Conservation (phyloP, 1,284 basidiomycete genomes). For the Sanghuangporus weigelae region DNA sequence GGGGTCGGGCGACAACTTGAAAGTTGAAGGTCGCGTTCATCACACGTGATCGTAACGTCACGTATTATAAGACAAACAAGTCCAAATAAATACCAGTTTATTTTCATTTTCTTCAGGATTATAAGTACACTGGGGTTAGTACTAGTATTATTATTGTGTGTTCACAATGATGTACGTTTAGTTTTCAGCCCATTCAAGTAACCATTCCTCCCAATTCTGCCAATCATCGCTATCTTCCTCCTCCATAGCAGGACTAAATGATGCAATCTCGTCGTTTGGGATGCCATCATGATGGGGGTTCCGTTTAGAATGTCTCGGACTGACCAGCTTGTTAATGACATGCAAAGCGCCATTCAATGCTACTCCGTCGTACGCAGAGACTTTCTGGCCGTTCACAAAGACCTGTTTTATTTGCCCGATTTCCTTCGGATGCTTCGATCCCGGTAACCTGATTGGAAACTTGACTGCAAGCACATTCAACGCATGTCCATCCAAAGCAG, state of each 20-base stretch:
- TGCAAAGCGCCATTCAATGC: slow-evolving; percentile 62
- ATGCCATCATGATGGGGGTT: background rate
- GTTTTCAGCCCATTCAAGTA: slow-evolving; percentile 33
- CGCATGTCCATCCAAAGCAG: slow-evolving; percentile 44
- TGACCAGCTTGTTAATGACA: slow-evolving; percentile 45
- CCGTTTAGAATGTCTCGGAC: slow-evolving; percentile 32
- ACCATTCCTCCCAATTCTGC: slow-evolving; percentile 60
- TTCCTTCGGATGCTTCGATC: slow-evolving; percentile 27
- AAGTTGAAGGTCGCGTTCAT: background rate
- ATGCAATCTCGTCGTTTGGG: background rate
- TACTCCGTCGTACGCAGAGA: slow-evolving; percentile 47
- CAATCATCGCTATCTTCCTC: slow-evolving; percentile 35
- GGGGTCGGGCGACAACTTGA: background rate
- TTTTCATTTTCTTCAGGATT: too few species aligned
- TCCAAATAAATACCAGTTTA: background rate
- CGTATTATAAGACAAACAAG: background rate
- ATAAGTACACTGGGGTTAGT: too few species aligned
- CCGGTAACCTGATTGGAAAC: slow-evolving; percentile 31
- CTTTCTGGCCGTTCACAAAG: slow-evolving; percentile 50
- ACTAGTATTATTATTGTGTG: too few species aligned
- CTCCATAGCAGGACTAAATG: slow-evolving; percentile 8
- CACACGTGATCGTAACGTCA: background rate
- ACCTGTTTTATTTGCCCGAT: slow-evolving; percentile 34
- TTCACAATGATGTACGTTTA: background rate
- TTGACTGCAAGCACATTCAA: slow-evolving; percentile 48